Conservation (phyloP, 129 eudicot species). For the Centrapalus pauciflorus region DNA sequence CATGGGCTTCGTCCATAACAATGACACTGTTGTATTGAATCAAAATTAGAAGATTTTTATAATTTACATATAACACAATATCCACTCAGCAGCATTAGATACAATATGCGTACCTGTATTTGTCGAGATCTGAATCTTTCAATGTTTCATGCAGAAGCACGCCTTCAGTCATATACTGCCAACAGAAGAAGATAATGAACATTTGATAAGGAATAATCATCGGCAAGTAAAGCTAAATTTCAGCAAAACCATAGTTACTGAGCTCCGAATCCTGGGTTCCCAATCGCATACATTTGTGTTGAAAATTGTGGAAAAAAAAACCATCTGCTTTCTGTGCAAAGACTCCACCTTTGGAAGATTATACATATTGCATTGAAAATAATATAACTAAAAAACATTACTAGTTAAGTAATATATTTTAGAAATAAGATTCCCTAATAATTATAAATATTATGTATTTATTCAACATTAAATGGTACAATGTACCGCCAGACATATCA, state of each 20-base stretch:
- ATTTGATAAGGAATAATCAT: not conserved
- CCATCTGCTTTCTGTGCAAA: too few species aligned
- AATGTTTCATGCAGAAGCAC: slow-evolving; percentile 70
- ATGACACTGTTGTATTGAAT: slow-evolving; percentile 40
- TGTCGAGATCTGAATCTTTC: slow-evolving; percentile 72
- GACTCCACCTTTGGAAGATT: too few species aligned
- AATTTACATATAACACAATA: not conserved
- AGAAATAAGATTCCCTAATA: too few species aligned
- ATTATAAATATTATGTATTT: too few species aligned
- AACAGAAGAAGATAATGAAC: not conserved
- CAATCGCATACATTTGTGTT: too few species aligned
- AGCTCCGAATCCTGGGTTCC: too few species aligned
- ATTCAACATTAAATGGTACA: too few species aligned
- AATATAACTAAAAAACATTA: too few species aligned
- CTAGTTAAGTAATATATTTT: too few species aligned
- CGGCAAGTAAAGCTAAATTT: not conserved
- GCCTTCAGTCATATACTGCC: slow-evolving; percentile 77
- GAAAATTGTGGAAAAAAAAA: too few species aligned
- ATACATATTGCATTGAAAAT: too few species aligned
- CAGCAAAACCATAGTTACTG: too few species aligned
- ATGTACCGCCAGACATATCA: not conserved
- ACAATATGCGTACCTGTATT: slow-evolving; percentile 45
- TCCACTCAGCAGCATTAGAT: not conserved
- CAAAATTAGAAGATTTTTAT: not conserved
- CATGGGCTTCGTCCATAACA: slow-evolving; percentile 80